phyloP scores from a whole-genome alignment of 257 asterid species.

The Petrea volubilis region DNA sequence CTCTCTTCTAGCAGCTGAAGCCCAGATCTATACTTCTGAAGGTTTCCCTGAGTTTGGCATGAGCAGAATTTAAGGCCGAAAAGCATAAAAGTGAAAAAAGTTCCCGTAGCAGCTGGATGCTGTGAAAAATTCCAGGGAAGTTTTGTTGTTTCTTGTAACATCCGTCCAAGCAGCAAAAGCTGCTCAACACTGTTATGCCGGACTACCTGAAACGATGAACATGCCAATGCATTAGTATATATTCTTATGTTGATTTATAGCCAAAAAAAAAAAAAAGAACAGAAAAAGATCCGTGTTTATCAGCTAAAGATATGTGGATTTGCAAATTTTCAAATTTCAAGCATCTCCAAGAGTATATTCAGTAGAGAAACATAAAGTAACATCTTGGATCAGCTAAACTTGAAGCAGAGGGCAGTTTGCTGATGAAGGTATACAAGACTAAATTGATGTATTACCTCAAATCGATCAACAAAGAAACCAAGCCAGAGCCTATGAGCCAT shows the following conservation, averaged over 20 bases:
- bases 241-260: constrained; percentile 17
- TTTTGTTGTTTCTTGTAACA: constrained; percentile 92
- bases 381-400: constrained; percentile 13
- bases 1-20: constrained; percentile 97
- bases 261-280: constrained; percentile 3
- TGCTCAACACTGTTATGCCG: constrained; percentile 91
- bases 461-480: constrained; percentile 92
- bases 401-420: constrained; percentile 17
- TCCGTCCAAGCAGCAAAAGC: constrained; percentile 89
- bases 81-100: constrained; percentile 94
- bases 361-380: neutral
- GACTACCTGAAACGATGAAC: constrained; percentile 63
- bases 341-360: constrained; percentile 5
- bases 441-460: constrained; percentile 67
- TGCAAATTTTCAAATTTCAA: constrained; percentile 25
- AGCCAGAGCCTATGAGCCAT: constrained; percentile 98
- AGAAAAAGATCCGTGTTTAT: neutral
- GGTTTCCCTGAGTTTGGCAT: constrained; percentile 84
- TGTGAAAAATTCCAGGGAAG: constrained; percentile 84
- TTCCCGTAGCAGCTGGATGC: constrained; percentile 95
- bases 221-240: constrained; percentile 8
- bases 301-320: neutral
- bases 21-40: constrained; percentile 75
- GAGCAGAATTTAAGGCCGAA: constrained; percentile 91
- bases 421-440: constrained; percentile 17